Evolutionary conservation across 371 early-diverging fungal genomes (phyloP).

Genomic region (Zychaea mexicana): DNA sequence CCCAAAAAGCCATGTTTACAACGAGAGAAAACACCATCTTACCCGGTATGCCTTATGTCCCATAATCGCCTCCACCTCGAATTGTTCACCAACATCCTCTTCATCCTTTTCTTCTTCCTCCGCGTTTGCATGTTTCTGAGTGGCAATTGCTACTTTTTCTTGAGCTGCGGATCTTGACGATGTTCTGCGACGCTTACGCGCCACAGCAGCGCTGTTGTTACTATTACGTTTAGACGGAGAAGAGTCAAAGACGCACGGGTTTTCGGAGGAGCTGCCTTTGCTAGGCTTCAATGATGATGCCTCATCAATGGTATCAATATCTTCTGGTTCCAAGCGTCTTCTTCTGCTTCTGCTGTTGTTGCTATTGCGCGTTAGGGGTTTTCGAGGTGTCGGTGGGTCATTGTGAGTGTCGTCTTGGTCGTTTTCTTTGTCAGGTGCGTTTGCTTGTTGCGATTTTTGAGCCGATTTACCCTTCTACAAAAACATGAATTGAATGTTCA

Average conservation of each 20-base stretch:
- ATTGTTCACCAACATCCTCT: neutral
- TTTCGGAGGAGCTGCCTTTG: neutral
- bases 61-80: slow-evolving; percentile 12
- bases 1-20: too few relatives aligned
- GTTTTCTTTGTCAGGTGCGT: neutral
- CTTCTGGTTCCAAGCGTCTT: neutral
- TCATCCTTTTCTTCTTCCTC: neutral
- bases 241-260: neutral
- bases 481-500: too few relatives aligned
- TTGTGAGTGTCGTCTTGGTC: neutral
- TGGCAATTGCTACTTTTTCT: neutral
- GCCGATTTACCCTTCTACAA: too few relatives aligned
- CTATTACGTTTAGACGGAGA: neutral
- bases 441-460: neutral
- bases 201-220: neutral
- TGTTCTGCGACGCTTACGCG: neutral
- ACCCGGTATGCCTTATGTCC: slow-evolving; percentile 8
- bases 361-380: neutral
- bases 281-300: neutral
- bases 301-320: neutral
- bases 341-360: neutral
- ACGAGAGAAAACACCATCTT: too few relatives aligned
- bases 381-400: neutral
- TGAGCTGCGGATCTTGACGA: neutral
- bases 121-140: neutral